A percentile compares a stretch with the other conserved stretches of the same genome.
These are phyloP conservation scores for Daldinia sp. DNA, from an alignment of 2,329 filamentous ascomycete genomes.

Conservation along the genomic window DNA sequence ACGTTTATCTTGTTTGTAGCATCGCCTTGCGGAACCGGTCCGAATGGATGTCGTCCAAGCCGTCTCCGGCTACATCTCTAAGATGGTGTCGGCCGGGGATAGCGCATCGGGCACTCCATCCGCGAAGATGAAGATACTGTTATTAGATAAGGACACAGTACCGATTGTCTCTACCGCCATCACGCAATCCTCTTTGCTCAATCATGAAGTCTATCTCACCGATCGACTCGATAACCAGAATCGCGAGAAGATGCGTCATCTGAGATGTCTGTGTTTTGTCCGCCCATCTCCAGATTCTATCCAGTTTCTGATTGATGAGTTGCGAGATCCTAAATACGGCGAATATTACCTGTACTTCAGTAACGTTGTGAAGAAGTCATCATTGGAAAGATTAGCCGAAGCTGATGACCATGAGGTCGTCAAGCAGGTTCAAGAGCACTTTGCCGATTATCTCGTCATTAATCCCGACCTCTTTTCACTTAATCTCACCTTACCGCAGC, in stretches of 20 bases:
- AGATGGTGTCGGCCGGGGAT: slow-evolving; percentile 91
- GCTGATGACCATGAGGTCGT: slow-evolving; percentile 98
- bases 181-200: slow-evolving; percentile 93
- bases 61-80: slow-evolving; percentile 93
- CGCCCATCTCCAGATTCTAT: slow-evolving; percentile 93
- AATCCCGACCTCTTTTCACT: slow-evolving; percentile 94
- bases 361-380: slow-evolving; percentile 97
- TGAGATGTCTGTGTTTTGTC: slow-evolving; percentile 92
- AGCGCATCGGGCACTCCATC: slow-evolving; percentile 73
- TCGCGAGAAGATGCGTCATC: slow-evolving; percentile 97
- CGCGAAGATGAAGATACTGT: slow-evolving; percentile 97
- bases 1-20: not conserved
- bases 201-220: slow-evolving; percentile 97
- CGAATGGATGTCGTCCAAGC: slow-evolving; percentile 94
- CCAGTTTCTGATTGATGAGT: slow-evolving; percentile 92
- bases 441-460: slow-evolving; percentile 94
- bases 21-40: slow-evolving; percentile 42
- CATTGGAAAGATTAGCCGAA: slow-evolving; percentile 91
- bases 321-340: slow-evolving; percentile 95
- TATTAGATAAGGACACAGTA: slow-evolving; percentile 94
- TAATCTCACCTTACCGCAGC: slow-evolving; percentile 76
- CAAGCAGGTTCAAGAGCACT: slow-evolving; percentile 92
- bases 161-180: slow-evolving; percentile 94
- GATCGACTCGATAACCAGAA: slow-evolving; percentile 91
- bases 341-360: slow-evolving; percentile 98